Percentiles rank a stretch among this genome's conserved stretches.
These are phyloP conservation scores for Stylosanthes scabra DNA, from an alignment of 331 rosid genomes.

Conservation along the genomic window DNA sequence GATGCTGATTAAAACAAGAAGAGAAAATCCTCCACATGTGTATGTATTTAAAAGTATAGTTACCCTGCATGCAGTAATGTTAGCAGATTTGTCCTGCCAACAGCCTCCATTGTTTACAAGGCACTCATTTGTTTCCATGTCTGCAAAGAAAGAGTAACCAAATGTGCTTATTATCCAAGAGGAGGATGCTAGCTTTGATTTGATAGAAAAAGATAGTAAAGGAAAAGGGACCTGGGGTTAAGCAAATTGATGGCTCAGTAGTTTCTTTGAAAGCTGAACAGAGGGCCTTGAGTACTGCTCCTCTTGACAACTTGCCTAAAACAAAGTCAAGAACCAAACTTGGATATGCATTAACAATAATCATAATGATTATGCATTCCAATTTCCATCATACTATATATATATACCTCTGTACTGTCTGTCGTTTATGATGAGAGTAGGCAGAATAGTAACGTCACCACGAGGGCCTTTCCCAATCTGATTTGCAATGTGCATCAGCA, in stretches of 20 bases:
- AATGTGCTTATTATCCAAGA: background rate
- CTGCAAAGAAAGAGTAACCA: constrained; percentile 50
- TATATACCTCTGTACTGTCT: constrained; percentile 94
- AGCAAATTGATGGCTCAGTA: constrained; percentile 91
- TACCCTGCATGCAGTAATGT: constrained; percentile 94
- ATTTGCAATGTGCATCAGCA: constrained; percentile 37
- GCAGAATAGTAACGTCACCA: constrained; percentile 94
- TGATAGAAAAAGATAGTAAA: constrained; percentile 28
- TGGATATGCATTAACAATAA: background rate
- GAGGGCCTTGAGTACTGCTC: constrained; percentile 90
- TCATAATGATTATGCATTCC: background rate
- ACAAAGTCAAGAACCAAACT: background rate
- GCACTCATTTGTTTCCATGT: constrained; percentile 90
- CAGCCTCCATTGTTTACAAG: constrained; percentile 89
- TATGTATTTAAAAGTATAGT: constrained; percentile 7
- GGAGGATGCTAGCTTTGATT: no score
- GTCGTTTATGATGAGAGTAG: constrained; percentile 90
- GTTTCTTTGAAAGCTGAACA: constrained; percentile 95
- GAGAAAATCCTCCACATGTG: background rate
- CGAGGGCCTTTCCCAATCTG: constrained; percentile 91
- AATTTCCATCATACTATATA: background rate
- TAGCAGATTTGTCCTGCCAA: constrained; percentile 84
- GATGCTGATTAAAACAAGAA: constrained; percentile 3
- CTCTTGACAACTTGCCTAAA: constrained; percentile 83
- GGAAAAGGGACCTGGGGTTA: constrained; percentile 70